phyloP scores from a whole-genome alignment of 2,329 filamentous ascomycete species.

The Chaetomiaceae sp. region DNA sequence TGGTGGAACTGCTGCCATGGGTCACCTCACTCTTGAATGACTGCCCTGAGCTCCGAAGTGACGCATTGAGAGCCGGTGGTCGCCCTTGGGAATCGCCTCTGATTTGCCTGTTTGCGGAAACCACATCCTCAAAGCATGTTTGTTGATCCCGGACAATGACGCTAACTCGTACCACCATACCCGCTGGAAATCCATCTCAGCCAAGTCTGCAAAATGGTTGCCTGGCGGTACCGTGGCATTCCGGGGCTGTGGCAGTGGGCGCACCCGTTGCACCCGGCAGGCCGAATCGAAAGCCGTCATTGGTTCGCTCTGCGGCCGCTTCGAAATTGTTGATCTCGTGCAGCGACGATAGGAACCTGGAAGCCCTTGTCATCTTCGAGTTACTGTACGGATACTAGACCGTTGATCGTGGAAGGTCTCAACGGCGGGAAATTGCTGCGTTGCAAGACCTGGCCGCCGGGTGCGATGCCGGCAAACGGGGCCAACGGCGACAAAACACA shows the following conservation, averaged over 20 bases:
- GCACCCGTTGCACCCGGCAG: not conserved
- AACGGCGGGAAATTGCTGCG: not conserved
- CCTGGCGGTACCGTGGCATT: constrained; percentile 4
- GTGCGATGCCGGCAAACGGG: constrained; percentile 6
- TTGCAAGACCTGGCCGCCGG: not conserved
- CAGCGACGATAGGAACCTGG: too few relatives aligned
- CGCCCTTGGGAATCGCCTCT: not conserved
- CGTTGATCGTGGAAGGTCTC: too few relatives aligned
- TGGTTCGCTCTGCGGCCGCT: not conserved
- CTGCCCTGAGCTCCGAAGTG: too few relatives aligned
- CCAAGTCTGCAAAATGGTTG: constrained; percentile 7
- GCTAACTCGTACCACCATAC: constrained; percentile 4
- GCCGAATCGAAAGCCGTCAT: not conserved
- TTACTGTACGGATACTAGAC: too few relatives aligned
- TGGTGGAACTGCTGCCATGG: too few relatives aligned
- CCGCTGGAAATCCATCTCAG: not conserved
- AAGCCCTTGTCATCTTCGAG: too few relatives aligned
- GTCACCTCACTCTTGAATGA: too few relatives aligned
- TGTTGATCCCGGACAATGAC: too few relatives aligned
- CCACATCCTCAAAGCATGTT: not conserved
- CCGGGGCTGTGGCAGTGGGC: constrained; percentile 8
- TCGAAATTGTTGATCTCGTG: too few relatives aligned
- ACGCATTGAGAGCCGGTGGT: too few relatives aligned
- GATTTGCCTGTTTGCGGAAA: not conserved
- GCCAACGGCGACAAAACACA: not conserved